Conservation (phyloP, 1,139 yeast species). For the Pneumocystis jirovecii region DNA sequence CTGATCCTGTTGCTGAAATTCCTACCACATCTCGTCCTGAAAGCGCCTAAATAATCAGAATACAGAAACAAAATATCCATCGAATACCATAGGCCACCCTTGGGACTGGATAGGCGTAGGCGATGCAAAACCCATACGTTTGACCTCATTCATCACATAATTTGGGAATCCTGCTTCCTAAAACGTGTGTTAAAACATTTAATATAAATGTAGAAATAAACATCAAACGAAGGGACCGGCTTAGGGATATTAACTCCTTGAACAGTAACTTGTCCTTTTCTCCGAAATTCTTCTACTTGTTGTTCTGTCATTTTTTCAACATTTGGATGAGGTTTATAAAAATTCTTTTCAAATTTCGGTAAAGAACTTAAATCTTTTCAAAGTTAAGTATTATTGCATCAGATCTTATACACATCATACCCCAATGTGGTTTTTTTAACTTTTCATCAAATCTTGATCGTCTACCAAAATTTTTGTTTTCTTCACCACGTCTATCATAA, state of each 20-base stretch:
- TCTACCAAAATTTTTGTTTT: background rate
- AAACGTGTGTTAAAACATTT: background rate
- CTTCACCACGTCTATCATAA: background rate
- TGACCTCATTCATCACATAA: conserved; percentile 76
- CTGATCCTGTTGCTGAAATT: conserved; percentile 97
- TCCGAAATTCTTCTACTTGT: conserved; percentile 64
- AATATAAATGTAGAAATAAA: conserved; percentile 73
- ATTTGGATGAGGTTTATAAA: conserved; percentile 68
- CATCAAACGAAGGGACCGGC: conserved; percentile 85
- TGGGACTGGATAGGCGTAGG: conserved; percentile 97
- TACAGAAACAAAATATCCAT: background rate
- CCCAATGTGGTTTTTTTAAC: background rate
- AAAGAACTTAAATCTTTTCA: conserved; percentile 42
- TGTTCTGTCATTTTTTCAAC: conserved; percentile 61
- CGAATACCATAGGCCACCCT: conserved; percentile 92
- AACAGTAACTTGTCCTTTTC: conserved; percentile 71
- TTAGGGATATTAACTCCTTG: conserved; percentile 78
- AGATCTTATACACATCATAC: background rate
- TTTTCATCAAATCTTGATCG: background rate
- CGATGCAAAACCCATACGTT: conserved; percentile 79
- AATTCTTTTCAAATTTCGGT: conserved; percentile 90
- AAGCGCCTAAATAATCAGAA: conserved; percentile 30
- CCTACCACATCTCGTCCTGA: conserved; percentile 98
- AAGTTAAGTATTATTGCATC: background rate
- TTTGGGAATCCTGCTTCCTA: conserved; percentile 23